Percentiles rank a stretch among this genome's conserved stretches.
phyloP scores from a whole-genome alignment of 208 protist genomes.

The Acanthamoeba culbertsoni region DNA sequence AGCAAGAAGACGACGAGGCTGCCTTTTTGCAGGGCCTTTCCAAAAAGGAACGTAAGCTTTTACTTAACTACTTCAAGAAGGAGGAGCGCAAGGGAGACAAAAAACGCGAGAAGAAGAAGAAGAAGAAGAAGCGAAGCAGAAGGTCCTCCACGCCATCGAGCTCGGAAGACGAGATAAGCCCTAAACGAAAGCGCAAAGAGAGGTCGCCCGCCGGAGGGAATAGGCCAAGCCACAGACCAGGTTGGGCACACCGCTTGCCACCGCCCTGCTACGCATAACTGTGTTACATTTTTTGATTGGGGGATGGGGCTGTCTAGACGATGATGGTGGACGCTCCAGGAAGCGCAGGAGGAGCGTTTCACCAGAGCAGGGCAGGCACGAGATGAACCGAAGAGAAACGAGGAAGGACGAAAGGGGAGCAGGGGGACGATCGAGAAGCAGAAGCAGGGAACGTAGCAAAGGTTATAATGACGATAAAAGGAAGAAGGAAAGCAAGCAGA shows the following conservation, averaged over 20 bases:
- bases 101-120: not conserved
- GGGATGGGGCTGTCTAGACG: no score
- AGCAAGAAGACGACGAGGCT: not conserved
- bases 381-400: not conserved
- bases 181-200: no score
- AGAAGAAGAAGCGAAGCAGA: not conserved
- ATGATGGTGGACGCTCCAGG: not conserved
- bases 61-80: slow-evolving; percentile 55
- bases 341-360: not conserved
- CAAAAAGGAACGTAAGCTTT: slow-evolving; percentile 7
- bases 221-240: not conserved
- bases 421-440: not conserved
- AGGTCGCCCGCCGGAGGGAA: no score
- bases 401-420: not conserved
- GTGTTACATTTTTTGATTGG: no score
- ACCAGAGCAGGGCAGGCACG: not conserved
- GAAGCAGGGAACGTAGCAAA: not conserved
- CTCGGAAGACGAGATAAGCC: not conserved
- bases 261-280: no score
- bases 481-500: not conserved
- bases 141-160: not conserved
- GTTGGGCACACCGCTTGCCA: no score
- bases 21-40: slow-evolving; percentile 18
- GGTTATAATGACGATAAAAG: not conserved
- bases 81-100: not conserved